Evolutionary conservation across 257 asterid species (phyloP).

Genomic region (Gardenia jasminoides): DNA sequence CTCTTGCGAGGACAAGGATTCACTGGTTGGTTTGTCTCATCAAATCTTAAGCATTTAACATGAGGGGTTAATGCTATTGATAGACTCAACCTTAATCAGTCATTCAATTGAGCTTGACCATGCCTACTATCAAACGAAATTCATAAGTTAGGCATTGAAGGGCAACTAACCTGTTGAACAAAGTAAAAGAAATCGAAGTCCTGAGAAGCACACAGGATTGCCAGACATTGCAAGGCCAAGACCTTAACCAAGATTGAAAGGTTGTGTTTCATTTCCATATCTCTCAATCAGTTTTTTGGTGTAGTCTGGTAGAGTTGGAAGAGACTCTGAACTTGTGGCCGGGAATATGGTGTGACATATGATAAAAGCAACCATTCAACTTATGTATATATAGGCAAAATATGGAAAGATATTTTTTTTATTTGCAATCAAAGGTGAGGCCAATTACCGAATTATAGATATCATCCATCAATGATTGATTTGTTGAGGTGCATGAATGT

Average conservation of each 20-base stretch:
- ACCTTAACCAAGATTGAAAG: constrained; percentile 23
- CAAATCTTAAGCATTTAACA: too few species aligned
- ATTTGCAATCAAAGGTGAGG: background rate
- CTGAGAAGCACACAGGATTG: constrained; percentile 34
- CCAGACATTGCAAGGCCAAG: constrained; percentile 28
- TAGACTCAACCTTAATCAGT: background rate
- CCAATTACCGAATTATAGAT: background rate
- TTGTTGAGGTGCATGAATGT: background rate
- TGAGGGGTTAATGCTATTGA: too few species aligned
- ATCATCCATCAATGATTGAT: background rate
- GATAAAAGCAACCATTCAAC: background rate
- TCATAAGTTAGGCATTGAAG: background rate
- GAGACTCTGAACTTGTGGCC: background rate
- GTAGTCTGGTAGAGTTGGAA: background rate
- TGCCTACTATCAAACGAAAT: background rate
- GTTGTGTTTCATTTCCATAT: constrained; percentile 11
- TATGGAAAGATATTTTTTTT: background rate
- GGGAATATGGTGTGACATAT: background rate
- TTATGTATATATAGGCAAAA: background rate
- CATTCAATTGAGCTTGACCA: background rate
- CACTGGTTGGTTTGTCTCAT: too few species aligned
- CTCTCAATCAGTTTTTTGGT: background rate
- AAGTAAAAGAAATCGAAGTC: constrained; percentile 77
- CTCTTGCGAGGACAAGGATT: too few species aligned
- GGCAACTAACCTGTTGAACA: constrained; percentile 53